Base-by-base conservation (phyloP, 1,139 yeast genomes). In the Scheffersomyces segobiensis region DNA sequence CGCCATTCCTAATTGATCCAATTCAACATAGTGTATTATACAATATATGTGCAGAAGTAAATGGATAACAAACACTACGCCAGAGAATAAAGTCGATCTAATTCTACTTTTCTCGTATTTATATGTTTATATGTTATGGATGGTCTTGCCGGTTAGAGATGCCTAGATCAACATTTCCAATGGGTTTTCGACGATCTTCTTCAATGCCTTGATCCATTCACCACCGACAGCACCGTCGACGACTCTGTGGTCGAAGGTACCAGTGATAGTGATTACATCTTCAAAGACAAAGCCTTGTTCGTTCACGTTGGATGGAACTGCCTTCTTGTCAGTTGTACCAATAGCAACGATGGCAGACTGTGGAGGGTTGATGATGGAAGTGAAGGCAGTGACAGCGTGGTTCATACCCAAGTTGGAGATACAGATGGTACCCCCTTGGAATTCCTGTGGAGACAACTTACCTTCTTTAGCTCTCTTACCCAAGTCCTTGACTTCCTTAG, bases 391-490 rank as follows among this genome's bases (percentile, higher is more conserved):
- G 55, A 95, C 98, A 58, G 99, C 98, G 61, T 82, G 86, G 87
- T 95, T 95, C 99, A 95, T 95, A 73, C 99, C 99, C 84, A 96
- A 83, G 89, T 95, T 95, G 65, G 98, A 93, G 71, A 95, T 93
- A 77, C 98, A 92, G 76, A 95, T 91, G 67, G 99, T 93, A 73
- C 99, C 99, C 70, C 99, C 99, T 84, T 92, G 97, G 87, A 89
- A 96, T 81, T 95, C 99, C 76, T 92, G 97, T 63, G 99, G 99
- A 66, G 80, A 74, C 74, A 95, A 87, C 83, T 93, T 95, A 78
- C 93, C 93, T 62, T 85, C 92, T 79, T 95, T 93, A 63, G 99
- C 99, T 79, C 96, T 92, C 84, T 91, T 91, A 69, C 97, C 99
- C 69, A 95, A 85, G 69, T 89, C 97, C 83, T 95, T 95, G 70